Conservation (phyloP, 2,329 filamentous ascomycete species). For the Exophiala oligosperma region DNA sequence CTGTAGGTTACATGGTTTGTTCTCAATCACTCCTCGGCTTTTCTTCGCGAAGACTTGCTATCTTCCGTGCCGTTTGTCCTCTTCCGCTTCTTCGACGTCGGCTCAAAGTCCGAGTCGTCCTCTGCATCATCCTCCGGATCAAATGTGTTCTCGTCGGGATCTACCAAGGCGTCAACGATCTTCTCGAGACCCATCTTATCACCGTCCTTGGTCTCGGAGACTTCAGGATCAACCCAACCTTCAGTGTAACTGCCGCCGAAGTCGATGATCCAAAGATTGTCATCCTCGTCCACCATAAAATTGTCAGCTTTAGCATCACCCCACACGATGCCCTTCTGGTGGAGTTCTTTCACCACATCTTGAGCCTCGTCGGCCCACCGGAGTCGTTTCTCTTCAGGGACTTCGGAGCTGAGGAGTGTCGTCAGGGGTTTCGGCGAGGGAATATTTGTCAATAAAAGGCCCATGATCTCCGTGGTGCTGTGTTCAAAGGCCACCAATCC, state of each 20-base stretch:
- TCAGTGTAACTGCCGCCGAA: slow-evolving; percentile 34
- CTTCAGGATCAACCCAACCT: slow-evolving; percentile 30
- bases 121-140: slow-evolving; percentile 4
- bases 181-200: slow-evolving; percentile 21
- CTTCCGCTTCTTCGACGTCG: neutral
- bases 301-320: slow-evolving; percentile 34
- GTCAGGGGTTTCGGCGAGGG: slow-evolving; percentile 7
- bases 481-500: slow-evolving; percentile 6
- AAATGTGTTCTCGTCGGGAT: slow-evolving; percentile 8
- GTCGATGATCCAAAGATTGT: slow-evolving; percentile 31
- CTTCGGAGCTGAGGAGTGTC: neutral
- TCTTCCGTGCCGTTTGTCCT: neutral
- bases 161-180: slow-evolving; percentile 11
- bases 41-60: too few species aligned
- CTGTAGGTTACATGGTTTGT: too few species aligned
- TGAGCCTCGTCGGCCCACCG: slow-evolving; percentile 14
- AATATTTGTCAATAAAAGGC: slow-evolving; percentile 9
- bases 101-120: slow-evolving; percentile 2
- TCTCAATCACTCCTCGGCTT: too few species aligned
- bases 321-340: slow-evolving; percentile 29
- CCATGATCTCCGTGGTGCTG: slow-evolving; percentile 12
- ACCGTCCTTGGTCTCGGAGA: slow-evolving; percentile 28
- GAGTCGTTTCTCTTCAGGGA: neutral
- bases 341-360: slow-evolving; percentile 13
- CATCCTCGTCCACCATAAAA: slow-evolving; percentile 31